Percentiles rank a stretch among this genome's conserved stretches.
These are phyloP conservation scores for Phytophthora hibernalis DNA, from an alignment of 352 stramenopile species.

Conservation along the genomic window DNA sequence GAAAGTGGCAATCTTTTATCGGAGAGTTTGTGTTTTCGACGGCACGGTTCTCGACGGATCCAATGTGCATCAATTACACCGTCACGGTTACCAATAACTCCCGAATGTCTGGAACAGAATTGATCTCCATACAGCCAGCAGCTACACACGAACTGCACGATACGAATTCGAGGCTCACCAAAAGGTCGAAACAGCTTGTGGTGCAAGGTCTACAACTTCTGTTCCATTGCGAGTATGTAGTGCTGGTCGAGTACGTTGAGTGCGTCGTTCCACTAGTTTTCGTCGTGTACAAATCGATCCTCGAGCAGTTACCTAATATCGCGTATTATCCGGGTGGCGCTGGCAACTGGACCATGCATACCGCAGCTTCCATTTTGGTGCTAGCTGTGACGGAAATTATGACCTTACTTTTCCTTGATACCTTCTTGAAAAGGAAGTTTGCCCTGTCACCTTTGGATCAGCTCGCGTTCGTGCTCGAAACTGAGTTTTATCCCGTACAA, in stretches of 20 bases:
- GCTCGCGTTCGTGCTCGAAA: slow-evolving; percentile 3
- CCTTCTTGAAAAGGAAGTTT: not conserved
- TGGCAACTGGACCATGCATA: not conserved
- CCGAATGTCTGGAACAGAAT: too few relatives aligned
- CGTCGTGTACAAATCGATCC: slow-evolving; percentile 32
- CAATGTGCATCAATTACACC: too few relatives aligned
- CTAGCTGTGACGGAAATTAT: not conserved
- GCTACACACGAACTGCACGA: too few relatives aligned
- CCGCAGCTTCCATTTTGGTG: not conserved
- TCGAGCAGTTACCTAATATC: slow-evolving; percentile 40
- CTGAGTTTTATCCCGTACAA: not conserved
- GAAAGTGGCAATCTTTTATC: too few relatives aligned
- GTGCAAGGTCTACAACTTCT: slow-evolving; percentile 28
- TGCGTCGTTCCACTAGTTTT: slow-evolving; percentile 39
- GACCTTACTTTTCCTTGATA: not conserved
- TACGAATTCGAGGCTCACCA: too few relatives aligned
- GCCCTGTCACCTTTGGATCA: not conserved
- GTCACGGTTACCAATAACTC: too few relatives aligned
- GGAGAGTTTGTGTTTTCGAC: too few relatives aligned
- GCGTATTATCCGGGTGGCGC: slow-evolving; percentile 33
- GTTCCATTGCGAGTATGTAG: slow-evolving; percentile 38
- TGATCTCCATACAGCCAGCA: too few relatives aligned
- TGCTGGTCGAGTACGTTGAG: slow-evolving; percentile 46
- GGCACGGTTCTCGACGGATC: too few relatives aligned
- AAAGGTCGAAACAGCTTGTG: slow-evolving; percentile 4